Evolutionary conservation across 345 rosid genomes (phyloP).

Genomic region (Eucalyptus fibrosa): DNA sequence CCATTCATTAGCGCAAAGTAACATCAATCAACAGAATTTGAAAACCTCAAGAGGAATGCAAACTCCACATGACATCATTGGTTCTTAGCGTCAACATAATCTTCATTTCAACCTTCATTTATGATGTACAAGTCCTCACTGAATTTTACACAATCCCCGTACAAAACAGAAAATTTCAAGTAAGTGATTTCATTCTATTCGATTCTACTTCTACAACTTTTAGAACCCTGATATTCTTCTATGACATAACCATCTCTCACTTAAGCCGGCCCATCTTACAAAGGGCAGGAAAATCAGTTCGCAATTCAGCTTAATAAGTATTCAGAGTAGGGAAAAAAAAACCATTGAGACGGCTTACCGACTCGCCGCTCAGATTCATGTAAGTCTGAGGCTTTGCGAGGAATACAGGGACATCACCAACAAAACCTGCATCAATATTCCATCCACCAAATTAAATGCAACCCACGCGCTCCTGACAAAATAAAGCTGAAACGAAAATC

Average conservation of each 20-base stretch:
- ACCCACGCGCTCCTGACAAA: background rate
- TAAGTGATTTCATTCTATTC: background rate
- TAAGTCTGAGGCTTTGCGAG: conserved; percentile 80
- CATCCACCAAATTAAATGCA: background rate
- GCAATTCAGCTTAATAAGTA: background rate
- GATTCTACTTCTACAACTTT: background rate
- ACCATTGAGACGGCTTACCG: conserved; percentile 19
- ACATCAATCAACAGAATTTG: background rate
- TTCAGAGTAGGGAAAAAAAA: background rate
- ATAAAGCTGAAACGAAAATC: background rate
- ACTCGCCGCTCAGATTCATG: conserved; percentile 97
- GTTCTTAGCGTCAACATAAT: background rate
- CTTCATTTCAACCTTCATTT: background rate
- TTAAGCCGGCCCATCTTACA: background rate
- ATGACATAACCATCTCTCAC: background rate
- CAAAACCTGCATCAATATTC: conserved; percentile 22
- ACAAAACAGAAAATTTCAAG: background rate
- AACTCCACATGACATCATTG: background rate
- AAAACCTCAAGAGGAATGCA: background rate
- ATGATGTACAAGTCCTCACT: background rate
- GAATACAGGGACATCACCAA: conserved; percentile 42
- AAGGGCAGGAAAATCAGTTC: background rate
- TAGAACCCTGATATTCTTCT: background rate
- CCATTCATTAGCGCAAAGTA: background rate
- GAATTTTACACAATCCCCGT: background rate